Conservation (phyloP, 2,329 filamentous ascomycete species). For the Hysterium pulicare region DNA sequence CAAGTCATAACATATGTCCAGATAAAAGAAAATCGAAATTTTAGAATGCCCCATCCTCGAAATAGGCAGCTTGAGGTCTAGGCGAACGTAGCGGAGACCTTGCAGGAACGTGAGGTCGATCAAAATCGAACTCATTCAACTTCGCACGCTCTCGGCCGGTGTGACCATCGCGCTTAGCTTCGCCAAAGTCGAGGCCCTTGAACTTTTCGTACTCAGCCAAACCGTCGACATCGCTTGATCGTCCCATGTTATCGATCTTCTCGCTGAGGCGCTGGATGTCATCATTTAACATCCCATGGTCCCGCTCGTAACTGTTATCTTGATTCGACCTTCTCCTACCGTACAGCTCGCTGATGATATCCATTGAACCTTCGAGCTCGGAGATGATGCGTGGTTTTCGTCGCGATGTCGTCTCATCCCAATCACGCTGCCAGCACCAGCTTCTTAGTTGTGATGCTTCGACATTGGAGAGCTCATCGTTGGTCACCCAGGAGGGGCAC, state of each 20-base stretch:
- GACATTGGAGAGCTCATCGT: conserved; percentile 20
- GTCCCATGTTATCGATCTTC: conserved; percentile 29
- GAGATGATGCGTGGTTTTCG: not conserved
- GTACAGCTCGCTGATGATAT: not conserved
- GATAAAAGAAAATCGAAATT: no score
- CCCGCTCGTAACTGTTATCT: not conserved
- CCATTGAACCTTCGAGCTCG: conserved; percentile 1
- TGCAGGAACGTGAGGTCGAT: not conserved
- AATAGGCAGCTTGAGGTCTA: not conserved
- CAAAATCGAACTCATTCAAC: not conserved
- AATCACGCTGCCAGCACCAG: conserved; percentile 36
- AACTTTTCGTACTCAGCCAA: conserved; percentile 14
- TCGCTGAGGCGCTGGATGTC: conserved; percentile 29
- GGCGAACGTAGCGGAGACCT: not conserved
- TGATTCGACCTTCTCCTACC: not conserved
- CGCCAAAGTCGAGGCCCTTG: not conserved
- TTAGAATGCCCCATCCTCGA: not conserved
- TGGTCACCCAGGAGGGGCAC: conserved; percentile 36
- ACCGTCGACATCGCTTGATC: conserved; percentile 7
- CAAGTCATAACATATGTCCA: no score
- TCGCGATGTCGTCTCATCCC: conserved; percentile 11
- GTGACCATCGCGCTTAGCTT: not conserved
- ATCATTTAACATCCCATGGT: conserved; percentile 12
- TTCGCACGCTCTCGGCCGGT: not conserved
- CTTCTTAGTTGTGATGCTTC: conserved; percentile 30